Conservation (phyloP, 805 yeast species). For the Huiozyma naganishii region DNA sequence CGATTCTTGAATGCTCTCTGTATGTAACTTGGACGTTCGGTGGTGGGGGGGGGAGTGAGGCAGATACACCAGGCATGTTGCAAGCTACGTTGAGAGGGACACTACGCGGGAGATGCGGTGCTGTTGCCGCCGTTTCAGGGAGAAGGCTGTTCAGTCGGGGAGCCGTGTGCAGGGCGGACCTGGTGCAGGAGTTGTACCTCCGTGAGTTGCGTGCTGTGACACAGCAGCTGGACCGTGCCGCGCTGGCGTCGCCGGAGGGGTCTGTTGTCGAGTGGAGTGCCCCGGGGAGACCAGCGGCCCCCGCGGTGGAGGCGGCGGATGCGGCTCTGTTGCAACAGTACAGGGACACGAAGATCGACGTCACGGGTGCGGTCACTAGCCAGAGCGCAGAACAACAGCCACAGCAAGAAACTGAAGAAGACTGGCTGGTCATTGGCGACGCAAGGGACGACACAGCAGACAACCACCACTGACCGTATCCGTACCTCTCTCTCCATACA, state of each 20-base stretch:
- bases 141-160: background rate
- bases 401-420: constrained; percentile 35
- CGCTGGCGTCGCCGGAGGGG: constrained; percentile 1
- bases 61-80: background rate
- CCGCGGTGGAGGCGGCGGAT: constrained; percentile 59
- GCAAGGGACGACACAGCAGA: constrained; percentile 35
- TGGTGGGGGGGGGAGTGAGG: too few relatives aligned
- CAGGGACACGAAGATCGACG: constrained; percentile 39
- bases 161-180: constrained; percentile 26
- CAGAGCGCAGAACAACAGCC: background rate
- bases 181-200: constrained; percentile 76
- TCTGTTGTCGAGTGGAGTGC: constrained; percentile 74
- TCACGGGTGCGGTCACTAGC: constrained; percentile 29
- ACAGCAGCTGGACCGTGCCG: background rate
- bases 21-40: too few relatives aligned
- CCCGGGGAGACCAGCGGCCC: constrained; percentile 70
- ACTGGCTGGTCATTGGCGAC: constrained; percentile 76
- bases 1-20: too few relatives aligned
- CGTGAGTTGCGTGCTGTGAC: constrained; percentile 82
- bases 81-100: background rate
- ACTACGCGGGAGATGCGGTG: background rate
- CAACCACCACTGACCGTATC: background rate
- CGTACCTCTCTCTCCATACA: background rate
- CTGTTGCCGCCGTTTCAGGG: background rate
- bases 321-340: constrained; percentile 53